A percentile compares a stretch with the other conserved stretches of the same genome.
These are phyloP conservation scores for Elaeis oleifera DNA, from an alignment of 202 grass and related monocot genomes.

Conservation along the genomic window DNA sequence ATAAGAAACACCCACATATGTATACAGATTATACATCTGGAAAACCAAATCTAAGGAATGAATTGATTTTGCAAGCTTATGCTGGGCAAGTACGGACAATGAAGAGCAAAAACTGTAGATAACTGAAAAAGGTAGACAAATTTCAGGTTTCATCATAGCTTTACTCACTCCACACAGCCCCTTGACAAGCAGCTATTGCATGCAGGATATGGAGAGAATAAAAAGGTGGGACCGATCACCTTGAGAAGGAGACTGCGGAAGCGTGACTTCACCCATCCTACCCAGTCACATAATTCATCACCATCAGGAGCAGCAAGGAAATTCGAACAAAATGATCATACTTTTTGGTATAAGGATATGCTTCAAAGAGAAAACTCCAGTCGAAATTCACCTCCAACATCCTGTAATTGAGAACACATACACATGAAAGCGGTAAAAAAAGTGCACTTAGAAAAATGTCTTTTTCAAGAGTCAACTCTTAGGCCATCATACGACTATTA, in stretches of 20 bases:
- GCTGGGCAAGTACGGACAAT: too few relatives aligned
- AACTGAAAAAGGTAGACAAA: too few relatives aligned
- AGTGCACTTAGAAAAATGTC: too few relatives aligned
- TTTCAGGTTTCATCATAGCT: neutral
- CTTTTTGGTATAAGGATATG: slow-evolving; percentile 39
- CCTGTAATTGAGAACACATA: slow-evolving; percentile 35
- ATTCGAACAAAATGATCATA: slow-evolving; percentile 49
- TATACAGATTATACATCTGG: too few relatives aligned
- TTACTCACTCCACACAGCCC: too few relatives aligned
- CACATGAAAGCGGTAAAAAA: neutral
- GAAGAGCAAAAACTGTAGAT: too few relatives aligned
- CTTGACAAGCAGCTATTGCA: slow-evolving; percentile 5
- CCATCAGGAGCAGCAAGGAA: slow-evolving; percentile 42
- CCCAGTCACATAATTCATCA: slow-evolving; percentile 61
- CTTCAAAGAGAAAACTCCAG: slow-evolving; percentile 54
- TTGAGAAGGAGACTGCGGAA: slow-evolving; percentile 59
- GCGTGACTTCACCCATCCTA: slow-evolving; percentile 70
- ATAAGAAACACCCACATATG: too few relatives aligned
- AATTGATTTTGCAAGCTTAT: too few relatives aligned
- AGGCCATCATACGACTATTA: too few relatives aligned
- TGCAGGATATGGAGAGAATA: neutral
- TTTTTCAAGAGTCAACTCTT: too few relatives aligned
- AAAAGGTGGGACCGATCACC: slow-evolving; percentile 31
- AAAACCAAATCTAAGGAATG: too few relatives aligned
- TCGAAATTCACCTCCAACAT: slow-evolving; percentile 37